Percentiles rank a stretch among this genome's conserved stretches.
These are phyloP conservation scores for Hygrophoropsis aurantiaca DNA, from an alignment of 768 basidiomycete species.

Conservation along the genomic window DNA sequence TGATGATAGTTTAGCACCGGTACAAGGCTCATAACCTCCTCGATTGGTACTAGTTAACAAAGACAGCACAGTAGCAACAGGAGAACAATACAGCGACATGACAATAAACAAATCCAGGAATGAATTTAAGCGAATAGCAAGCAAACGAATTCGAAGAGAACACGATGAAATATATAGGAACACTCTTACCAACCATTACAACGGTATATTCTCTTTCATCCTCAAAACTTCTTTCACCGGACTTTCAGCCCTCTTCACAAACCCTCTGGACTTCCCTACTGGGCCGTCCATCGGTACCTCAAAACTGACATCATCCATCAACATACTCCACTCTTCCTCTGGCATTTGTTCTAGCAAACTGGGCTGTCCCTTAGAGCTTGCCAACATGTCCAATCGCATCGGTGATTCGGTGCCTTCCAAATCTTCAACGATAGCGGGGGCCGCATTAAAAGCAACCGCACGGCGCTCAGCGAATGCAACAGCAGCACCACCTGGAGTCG, in stretches of 20 bases:
- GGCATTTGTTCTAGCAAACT: conserved; percentile 62
- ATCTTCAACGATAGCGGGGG: conserved; percentile 28
- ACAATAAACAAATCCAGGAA: no score
- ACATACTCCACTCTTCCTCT: conserved; percentile 49
- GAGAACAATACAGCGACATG: no score
- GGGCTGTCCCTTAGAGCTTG: conserved; percentile 37
- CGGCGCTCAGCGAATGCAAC: conserved; percentile 49
- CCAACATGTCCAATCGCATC: conserved; percentile 42
- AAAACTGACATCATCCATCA: conserved; percentile 51
- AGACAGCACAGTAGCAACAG: no score
- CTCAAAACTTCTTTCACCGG: conserved; percentile 26
- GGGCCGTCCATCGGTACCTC: conserved; percentile 34
- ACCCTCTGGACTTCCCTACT: conserved; percentile 15
- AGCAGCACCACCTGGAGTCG: conserved; percentile 50
- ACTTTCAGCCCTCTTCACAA: conserved; percentile 33
- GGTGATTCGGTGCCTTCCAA: conserved; percentile 45
- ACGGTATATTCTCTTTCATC: conserved; percentile 24
- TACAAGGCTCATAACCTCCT: no score
- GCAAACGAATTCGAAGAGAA: no score
- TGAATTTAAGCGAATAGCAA: no score
- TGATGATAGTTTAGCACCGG: no score
- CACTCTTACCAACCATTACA: conserved; percentile 1
- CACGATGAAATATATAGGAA: no score
- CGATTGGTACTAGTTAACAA: no score
- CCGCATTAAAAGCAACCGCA: conserved; percentile 25